Evolutionary conservation across 1,284 basidiomycete species (phyloP), one percentile per base, ranked within the genome.

Genomic region (Moniliophthora roreri): DNA sequence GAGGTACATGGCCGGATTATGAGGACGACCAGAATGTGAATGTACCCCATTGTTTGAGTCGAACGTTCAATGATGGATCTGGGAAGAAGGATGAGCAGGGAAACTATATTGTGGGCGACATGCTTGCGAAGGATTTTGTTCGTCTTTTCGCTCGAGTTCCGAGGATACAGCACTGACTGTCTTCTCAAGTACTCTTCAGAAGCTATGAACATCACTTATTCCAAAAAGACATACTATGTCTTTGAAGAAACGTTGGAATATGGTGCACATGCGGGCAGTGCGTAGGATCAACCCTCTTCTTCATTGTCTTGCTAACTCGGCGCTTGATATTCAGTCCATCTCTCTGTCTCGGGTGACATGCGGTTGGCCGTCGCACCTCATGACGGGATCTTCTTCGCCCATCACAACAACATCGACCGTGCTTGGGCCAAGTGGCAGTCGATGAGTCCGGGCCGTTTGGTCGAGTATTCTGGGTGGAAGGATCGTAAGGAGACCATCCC

Each of bases 361-460:
- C 11, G n/a, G 9, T 34, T 34, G 32, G 24, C 21, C 7, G 18
- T 5, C n/a, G 28, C 47, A n/a, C 36, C 47, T n/a, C 35, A 37
- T 34, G 47, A 48, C 34, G 16, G 32, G 8, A 18, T 48, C 9
- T 36, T 48, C 34, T 36, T 36, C n/a, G 7, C 21, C 16, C 36
- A 36, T n/a, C 47, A 48, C n/a, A 34, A n/a, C n/a, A 48, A 48
- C 16, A 15, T 48, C 34, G 47, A 48, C 20, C 47, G 47, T 15
- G 21, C 37, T 24, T 48, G 47, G 47, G 47, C 47, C 47, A 48
- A 48, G 47, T 48, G 47, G 47, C 47, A 48, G 20, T 28, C 24
- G 7, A 10, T 20, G 5, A 39, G 21, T 9, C 26, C 10, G 20
- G 34, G 16, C 21, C 47, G 47, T 7, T n/a, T 48, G 15, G 20